A percentile compares a stretch with the other conserved stretches of the same genome.
phyloP scores from a whole-genome alignment of 2,329 filamentous ascomycete species.

The Trichoderma arundinaceum region DNA sequence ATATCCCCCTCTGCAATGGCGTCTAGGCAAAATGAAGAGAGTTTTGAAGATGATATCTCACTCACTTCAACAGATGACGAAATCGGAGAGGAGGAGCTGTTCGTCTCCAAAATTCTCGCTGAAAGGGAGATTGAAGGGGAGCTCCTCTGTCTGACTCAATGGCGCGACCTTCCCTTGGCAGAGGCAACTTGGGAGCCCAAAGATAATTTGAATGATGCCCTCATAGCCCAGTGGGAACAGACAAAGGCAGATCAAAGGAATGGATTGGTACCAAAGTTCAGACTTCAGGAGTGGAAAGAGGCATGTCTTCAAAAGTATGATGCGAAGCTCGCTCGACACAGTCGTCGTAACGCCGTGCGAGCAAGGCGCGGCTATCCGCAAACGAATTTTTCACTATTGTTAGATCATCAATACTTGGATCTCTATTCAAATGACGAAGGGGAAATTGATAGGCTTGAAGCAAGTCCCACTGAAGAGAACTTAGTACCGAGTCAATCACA shows the following conservation, averaged over 20 bases:
- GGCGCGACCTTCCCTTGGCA: slow-evolving; percentile 45
- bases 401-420: not conserved
- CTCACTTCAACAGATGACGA: slow-evolving; percentile 45
- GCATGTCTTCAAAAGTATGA: slow-evolving; percentile 40
- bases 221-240: slow-evolving; percentile 52
- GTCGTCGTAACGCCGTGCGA: slow-evolving; percentile 53
- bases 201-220: slow-evolving; percentile 48
- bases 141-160: slow-evolving; percentile 46
- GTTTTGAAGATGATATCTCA: slow-evolving; percentile 40
- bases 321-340: slow-evolving; percentile 47
- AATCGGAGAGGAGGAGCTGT: slow-evolving; percentile 52
- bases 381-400: slow-evolving; percentile 33
- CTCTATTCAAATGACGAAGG: not conserved
- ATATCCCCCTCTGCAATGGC: slow-evolving; percentile 19
- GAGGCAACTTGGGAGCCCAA: slow-evolving; percentile 59
- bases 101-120: slow-evolving; percentile 58
- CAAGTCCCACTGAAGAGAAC: not conserved
- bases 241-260: slow-evolving; percentile 45
- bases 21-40: not conserved
- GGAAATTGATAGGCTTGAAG: not conserved
- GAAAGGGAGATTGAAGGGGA: slow-evolving; percentile 45
- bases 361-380: slow-evolving; percentile 44
- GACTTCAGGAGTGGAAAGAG: slow-evolving; percentile 46
- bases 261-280: slow-evolving; percentile 45
- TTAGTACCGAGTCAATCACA: not conserved